Evolutionary conservation across 345 rosid genomes (phyloP).

Genomic region (Noccaea bulbosa): DNA sequence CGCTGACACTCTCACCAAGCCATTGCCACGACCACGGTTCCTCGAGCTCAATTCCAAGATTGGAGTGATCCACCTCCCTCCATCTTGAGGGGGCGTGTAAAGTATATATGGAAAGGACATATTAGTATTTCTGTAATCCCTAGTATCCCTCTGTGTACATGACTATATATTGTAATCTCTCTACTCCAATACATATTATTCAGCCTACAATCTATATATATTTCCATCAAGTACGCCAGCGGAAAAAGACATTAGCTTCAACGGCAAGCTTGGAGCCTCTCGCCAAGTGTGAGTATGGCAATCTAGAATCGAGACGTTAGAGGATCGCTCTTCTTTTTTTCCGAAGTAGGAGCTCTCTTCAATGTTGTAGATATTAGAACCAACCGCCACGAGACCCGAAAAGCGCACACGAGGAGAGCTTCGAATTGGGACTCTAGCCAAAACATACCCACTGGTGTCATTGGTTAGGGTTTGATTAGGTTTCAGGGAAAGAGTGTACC

Average conservation of each 20-base stretch:
- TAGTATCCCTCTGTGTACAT: no score
- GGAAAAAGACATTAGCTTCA: slow-evolving; percentile 52
- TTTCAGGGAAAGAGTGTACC: slow-evolving; percentile 6
- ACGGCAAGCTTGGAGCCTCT: slow-evolving; percentile 50
- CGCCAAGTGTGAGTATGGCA: slow-evolving; percentile 63
- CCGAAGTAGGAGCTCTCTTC: slow-evolving; percentile 47
- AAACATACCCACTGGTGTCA: background rate
- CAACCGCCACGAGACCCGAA: slow-evolving; percentile 54
- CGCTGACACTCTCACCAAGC: no score
- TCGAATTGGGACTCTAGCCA: background rate
- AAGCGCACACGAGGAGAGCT: slow-evolving; percentile 37
- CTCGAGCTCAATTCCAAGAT: no score
- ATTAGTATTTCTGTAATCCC: no score
- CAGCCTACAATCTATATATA: no score
- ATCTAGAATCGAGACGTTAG: slow-evolving; percentile 62
- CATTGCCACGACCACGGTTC: no score
- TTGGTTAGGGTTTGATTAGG: background rate
- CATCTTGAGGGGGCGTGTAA: no score
- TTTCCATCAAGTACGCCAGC: slow-evolving; percentile 52
- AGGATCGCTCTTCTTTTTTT: slow-evolving; percentile 23
- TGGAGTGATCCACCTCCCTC: no score
- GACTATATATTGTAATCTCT: no score
- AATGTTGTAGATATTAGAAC: slow-evolving; percentile 53
- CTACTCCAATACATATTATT: no score
- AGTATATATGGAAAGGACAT: no score